Evolutionary conservation across 225 moss, liverwort and hornwort genomes (phyloP), one percentile per base, ranked within the genome.

Genomic region (Asterella californica): DNA sequence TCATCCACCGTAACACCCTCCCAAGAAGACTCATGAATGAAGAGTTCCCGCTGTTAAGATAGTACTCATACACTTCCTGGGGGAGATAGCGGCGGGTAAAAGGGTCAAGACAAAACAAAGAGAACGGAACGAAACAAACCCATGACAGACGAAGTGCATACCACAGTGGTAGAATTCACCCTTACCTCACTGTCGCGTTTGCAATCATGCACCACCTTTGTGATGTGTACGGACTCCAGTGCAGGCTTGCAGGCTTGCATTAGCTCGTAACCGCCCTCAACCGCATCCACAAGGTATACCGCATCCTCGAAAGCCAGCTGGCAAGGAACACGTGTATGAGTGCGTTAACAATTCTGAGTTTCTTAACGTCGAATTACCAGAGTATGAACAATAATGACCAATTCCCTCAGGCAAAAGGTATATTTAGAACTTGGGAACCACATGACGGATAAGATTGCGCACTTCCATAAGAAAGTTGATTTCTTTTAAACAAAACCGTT

Each of bases 101-200:
- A 52, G 52, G 10, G 4, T 52, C 17, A 12, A 52, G 52, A 52
- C 7, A 3, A 52, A 52, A 52, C 52, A 52, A 52, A n/a, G n/a
- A n/a, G n/a, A 42, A 42, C 42, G 42, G 42, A 52, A n/a, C n/a
- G n/a, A n/a, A n/a, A n/a, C n/a, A n/a, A 52, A 12, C 12, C 5
- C 18, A 67, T 67, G 6, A 15, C 27, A 34, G 18, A 36, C 67
- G 4, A 19, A 36, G 6, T 27, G 57, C 57, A 57, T 21, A 19
- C 3, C 3, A 24, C 22, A 24, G 24, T 12, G 2, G 19, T 24
- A 22, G 24, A 21, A 57, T 57, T 57, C 57, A 57, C 2, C 36
- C 86, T 81, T 21, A 88, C 90, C 91, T 94, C 94, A 84, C 94
- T 91, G 78, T 94, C 94, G 32, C 92, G 91, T 70, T 94, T 94